Conservation (phyloP, 768 basidiomycete species). For the Mycena indigotica region DNA sequence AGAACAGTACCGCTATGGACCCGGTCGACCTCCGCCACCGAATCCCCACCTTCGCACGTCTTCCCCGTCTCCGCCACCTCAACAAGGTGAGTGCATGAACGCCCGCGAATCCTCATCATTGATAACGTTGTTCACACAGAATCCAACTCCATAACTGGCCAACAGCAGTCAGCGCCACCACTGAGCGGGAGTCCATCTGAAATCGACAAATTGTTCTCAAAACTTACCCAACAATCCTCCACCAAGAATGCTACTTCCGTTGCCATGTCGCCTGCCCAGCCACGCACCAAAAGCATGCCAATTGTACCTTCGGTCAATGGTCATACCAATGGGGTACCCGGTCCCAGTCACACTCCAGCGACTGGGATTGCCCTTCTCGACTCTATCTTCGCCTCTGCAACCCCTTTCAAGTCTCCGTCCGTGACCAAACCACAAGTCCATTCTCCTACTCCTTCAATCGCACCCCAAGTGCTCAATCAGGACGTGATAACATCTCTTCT, state of each 20-base stretch:
- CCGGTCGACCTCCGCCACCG: conserved; percentile 64
- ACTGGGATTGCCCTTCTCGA: conserved; percentile 66
- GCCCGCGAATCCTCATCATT: not conserved
- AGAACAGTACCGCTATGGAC: conserved; percentile 69
- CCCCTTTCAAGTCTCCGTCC: conserved; percentile 29
- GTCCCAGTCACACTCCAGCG: conserved; percentile 34
- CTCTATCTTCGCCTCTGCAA: conserved; percentile 72
- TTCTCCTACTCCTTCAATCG: conserved; percentile 22
- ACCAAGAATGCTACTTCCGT: conserved; percentile 22
- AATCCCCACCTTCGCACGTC: conserved; percentile 39
- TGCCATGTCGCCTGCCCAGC: conserved; percentile 22
- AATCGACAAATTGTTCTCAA: conserved; percentile 51
- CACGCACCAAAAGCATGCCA: conserved; percentile 49
- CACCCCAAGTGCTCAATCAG: conserved; percentile 69
- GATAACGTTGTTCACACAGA: too few relatives aligned
- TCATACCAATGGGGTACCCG: conserved; percentile 21
- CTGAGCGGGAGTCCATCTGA: conserved; percentile 38
- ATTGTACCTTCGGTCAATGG: conserved; percentile 43
- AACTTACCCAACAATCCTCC: conserved; percentile 31
- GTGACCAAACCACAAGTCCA: conserved; percentile 15
- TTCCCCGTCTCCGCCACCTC: conserved; percentile 27
- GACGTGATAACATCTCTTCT: conserved; percentile 69
- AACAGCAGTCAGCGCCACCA: conserved; percentile 1
- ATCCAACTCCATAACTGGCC: not conserved
- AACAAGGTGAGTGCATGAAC: conserved; percentile 17